A percentile compares a stretch with the other conserved stretches of the same genome.
Conservation (phyloP, 2,329 filamentous ascomycete genomes). For the Hymenoscyphus albidus region DNA sequence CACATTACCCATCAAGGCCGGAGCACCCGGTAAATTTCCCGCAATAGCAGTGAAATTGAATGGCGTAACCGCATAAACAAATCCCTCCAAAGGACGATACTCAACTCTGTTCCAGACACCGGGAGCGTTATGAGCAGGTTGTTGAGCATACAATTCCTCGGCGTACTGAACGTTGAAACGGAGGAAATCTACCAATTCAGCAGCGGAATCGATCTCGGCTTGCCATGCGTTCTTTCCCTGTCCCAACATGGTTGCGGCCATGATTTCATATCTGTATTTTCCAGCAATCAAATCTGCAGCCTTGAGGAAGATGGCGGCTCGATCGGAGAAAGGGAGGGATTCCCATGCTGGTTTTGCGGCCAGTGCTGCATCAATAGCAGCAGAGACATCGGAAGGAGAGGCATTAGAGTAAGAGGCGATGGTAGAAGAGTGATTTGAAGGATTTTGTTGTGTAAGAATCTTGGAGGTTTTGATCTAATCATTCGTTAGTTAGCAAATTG, state of each 20-base stretch:
- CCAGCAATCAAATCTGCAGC: constrained; percentile 84
- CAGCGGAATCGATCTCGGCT: constrained; percentile 95
- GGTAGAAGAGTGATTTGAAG: constrained; percentile 70
- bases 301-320: constrained; percentile 92
- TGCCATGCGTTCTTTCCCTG: constrained; percentile 99
- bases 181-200: constrained; percentile 88
- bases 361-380: constrained; percentile 79
- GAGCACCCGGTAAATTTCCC: constrained; percentile 77
- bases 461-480: constrained; percentile 62
- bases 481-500: constrained; percentile 8
- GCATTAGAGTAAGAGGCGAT: constrained; percentile 86
- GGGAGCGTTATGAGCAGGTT: constrained; percentile 77
- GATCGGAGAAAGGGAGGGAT: constrained; percentile 79
- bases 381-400: constrained; percentile 67
- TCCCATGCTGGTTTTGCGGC: constrained; percentile 87
- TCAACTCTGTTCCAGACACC: constrained; percentile 92
- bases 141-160: constrained; percentile 82
- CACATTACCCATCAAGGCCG: constrained; percentile 88
- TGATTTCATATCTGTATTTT: constrained; percentile 95
- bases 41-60: constrained; percentile 98
- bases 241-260: constrained; percentile 92
- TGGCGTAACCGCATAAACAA: constrained; percentile 89
- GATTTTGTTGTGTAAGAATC: constrained; percentile 72
- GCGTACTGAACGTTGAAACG: constrained; percentile 94
- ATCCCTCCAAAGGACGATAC: constrained; percentile 86